Percentiles rank a stretch among this genome's conserved stretches.
These are phyloP conservation scores for Zygoascus flipseniorum DNA, from an alignment of 805 yeast genomes.

Conservation along the genomic window DNA sequence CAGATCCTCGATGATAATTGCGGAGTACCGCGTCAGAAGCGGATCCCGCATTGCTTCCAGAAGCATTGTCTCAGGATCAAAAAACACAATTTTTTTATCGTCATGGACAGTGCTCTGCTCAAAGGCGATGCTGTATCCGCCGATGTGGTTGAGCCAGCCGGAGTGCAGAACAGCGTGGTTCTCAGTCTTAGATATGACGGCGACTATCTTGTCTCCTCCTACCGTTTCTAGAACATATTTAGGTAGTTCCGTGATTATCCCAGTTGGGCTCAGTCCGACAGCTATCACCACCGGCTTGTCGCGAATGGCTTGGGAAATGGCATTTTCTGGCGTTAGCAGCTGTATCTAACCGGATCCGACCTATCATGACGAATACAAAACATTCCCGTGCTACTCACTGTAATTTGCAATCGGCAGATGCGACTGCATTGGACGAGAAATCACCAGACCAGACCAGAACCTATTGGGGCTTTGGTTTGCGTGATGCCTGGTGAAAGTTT, in stretches of 20 bases:
- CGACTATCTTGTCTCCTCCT: background rate
- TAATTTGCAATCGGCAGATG: background rate
- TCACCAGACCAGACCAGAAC: background rate
- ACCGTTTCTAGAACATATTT: background rate
- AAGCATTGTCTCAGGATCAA: conserved; percentile 73
- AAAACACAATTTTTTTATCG: conserved; percentile 31
- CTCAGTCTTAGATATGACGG: background rate
- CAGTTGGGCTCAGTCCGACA: background rate
- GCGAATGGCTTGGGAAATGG: background rate
- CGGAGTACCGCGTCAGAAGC: conserved; percentile 50
- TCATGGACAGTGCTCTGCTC: conserved; percentile 47
- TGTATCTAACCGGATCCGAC: background rate
- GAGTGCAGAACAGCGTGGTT: background rate
- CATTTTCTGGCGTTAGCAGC: background rate
- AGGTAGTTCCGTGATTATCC: background rate
- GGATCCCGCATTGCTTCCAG: conserved; percentile 61
- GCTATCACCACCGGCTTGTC: background rate
- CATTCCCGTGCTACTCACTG: background rate
- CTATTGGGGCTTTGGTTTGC: background rate
- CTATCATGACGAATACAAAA: background rate
- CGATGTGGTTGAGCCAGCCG: background rate
- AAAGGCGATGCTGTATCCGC: conserved; percentile 40
- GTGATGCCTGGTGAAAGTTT: too few relatives aligned
- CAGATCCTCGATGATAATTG: conserved; percentile 79
- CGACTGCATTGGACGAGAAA: background rate